Evolutionary conservation across 306 rosid genomes (phyloP).

Genomic region (Oemleria cerasiformis): DNA sequence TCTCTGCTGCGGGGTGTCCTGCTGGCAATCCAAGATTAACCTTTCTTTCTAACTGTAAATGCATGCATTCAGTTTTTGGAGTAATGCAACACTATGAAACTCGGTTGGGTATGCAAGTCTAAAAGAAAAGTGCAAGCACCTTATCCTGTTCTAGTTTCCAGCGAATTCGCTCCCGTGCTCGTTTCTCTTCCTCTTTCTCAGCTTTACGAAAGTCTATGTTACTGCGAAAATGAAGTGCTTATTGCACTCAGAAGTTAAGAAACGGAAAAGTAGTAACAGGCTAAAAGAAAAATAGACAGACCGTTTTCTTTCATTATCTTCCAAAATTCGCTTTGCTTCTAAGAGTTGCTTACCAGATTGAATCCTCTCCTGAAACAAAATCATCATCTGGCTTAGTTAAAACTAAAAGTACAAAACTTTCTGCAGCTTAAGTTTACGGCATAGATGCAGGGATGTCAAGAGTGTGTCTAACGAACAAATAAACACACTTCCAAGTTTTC

Average conservation of each 20-base stretch:
- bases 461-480: background rate
- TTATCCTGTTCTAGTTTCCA: conserved; percentile 74
- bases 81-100: background rate
- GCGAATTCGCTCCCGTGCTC: conserved; percentile 56
- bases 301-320: conserved; percentile 75
- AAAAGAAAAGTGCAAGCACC: conserved; percentile 39
- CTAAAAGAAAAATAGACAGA: conserved; percentile 17
- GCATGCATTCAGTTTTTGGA: conserved; percentile 13
- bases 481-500: background rate
- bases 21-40: conserved; percentile 37
- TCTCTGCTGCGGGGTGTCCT: conserved; percentile 20
- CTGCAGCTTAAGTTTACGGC: background rate
- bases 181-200: conserved; percentile 74
- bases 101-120: background rate
- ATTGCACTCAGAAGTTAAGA: conserved; percentile 11
- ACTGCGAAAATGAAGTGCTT: conserved; percentile 34
- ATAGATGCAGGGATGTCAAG: background rate
- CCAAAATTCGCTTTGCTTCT: conserved; percentile 50
- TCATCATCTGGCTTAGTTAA: background rate
- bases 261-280: background rate
- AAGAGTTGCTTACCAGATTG: conserved; percentile 53
- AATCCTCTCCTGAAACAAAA: conserved; percentile 62
- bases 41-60: conserved; percentile 57
- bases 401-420: background rate
- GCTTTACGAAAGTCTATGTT: conserved; percentile 39